Conservation (phyloP, 78 protist genomes). For the Mantamonas sphyraenae region DNA sequence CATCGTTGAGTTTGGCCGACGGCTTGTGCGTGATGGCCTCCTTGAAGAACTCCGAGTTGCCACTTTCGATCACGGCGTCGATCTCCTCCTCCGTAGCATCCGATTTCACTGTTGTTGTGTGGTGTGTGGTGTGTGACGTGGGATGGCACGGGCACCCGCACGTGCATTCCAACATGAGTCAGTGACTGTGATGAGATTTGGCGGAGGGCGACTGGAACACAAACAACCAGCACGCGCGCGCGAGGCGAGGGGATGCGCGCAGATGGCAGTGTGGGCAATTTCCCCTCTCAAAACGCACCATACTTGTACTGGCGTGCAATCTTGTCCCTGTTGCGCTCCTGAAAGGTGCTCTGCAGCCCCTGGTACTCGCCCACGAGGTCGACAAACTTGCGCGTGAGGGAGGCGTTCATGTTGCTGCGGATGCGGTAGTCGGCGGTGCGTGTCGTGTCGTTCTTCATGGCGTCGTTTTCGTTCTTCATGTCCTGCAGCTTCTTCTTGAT, state of each 20-base stretch:
- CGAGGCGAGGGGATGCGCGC: no score
- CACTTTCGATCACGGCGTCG: constrained; percentile 49
- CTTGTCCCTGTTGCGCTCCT: constrained; percentile 55
- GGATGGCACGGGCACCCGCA: no score
- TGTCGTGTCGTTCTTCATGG: constrained; percentile 2
- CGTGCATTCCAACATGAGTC: no score
- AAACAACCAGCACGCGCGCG: no score
- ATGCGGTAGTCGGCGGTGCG: constrained; percentile 46
- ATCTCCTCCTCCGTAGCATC: constrained; percentile 73
- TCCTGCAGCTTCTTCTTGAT: constrained; percentile 40
- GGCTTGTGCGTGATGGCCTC: no score
- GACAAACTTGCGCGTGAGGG: constrained; percentile 56
- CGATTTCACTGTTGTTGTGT: constrained; percentile 47
- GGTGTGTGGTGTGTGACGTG: no score
- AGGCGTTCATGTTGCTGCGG: constrained; percentile 43
- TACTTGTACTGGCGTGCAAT: constrained; percentile 64
- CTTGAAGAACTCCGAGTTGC: no score
- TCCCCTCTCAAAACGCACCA: no score
- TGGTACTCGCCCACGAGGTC: constrained; percentile 65
- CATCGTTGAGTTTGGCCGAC: constrained; percentile 45
- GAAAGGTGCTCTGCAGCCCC: constrained; percentile 55
- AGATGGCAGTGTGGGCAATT: no score
- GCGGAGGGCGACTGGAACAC: no score
- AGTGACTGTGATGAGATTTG: no score
- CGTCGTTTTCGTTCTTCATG: constrained; percentile 40